Evolutionary conservation across 108 stramenopile species (phyloP).

Genomic region (Skeletonema potamos): DNA sequence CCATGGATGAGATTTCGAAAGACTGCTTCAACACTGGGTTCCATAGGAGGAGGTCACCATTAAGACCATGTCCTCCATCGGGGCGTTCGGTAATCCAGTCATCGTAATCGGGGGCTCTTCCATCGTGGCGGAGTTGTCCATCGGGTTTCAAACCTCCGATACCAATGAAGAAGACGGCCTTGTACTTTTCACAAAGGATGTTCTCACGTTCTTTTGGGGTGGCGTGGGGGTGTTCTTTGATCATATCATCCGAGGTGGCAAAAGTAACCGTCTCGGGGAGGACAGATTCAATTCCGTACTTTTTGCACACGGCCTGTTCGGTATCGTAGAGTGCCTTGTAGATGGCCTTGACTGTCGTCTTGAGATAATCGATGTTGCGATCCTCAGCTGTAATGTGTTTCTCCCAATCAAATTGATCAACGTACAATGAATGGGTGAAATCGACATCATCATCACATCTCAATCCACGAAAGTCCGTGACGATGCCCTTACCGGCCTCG

Average conservation of each 20-base stretch:
- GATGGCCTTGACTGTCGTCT: constrained; percentile 31
- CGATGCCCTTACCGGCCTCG: constrained; percentile 32
- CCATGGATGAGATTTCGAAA: constrained; percentile 47
- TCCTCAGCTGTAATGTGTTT: constrained; percentile 18
- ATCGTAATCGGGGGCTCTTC: constrained; percentile 45
- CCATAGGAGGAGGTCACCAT: constrained; percentile 45
- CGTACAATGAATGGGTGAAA: constrained; percentile 41
- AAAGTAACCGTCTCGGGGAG: constrained; percentile 28
- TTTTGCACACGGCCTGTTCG: constrained; percentile 19
- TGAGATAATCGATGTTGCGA: constrained; percentile 38
- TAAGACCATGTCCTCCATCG: constrained; percentile 38
- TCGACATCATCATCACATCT: constrained; percentile 48
- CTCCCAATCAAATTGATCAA: constrained; percentile 49
- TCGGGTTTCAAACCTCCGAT: constrained; percentile 39
- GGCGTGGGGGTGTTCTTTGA: constrained; percentile 29
- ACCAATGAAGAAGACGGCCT: constrained; percentile 46
- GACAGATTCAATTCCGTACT: constrained; percentile 21
- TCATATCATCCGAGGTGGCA: constrained; percentile 23
- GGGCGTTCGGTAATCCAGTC: constrained; percentile 38
- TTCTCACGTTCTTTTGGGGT: constrained; percentile 48
- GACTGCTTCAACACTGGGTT: constrained; percentile 34
- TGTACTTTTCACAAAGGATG: constrained; percentile 35
- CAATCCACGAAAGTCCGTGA: constrained; percentile 41
- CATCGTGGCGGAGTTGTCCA: constrained; percentile 36
- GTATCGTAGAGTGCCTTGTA: constrained; percentile 45